phyloP scores from a whole-genome alignment of 306 rosid genomes.

The Malus sieversii region DNA sequence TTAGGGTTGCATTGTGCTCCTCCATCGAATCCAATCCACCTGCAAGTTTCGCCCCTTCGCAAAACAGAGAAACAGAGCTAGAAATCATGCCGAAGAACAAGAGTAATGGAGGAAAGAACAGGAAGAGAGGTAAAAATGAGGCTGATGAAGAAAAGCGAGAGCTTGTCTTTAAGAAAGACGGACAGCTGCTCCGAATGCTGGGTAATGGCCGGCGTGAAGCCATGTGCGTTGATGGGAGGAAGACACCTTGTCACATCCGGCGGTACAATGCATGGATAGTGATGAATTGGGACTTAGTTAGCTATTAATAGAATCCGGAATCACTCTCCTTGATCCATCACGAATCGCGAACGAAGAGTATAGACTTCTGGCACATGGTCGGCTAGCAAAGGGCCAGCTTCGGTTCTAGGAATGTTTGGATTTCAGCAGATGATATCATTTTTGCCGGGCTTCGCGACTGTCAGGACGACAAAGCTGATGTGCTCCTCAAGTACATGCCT shows the following conservation, averaged over 20 bases:
- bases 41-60: no score
- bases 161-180: constrained; percentile 37
- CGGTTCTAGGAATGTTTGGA: constrained; percentile 32
- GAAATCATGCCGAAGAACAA: constrained; percentile 47
- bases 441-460: constrained; percentile 27
- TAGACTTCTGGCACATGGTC: no score
- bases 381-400: no score
- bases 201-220: constrained; percentile 20
- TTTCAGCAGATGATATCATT: constrained; percentile 28
- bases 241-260: constrained; percentile 25
- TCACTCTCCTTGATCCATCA: no score
- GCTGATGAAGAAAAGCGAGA: constrained; percentile 48
- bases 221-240: constrained; percentile 23
- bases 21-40: no score
- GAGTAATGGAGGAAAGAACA: constrained; percentile 52
- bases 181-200: constrained; percentile 18
- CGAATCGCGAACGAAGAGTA: no score
- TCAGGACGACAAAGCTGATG: constrained; percentile 36
- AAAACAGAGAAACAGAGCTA: not conserved
- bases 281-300: no score
- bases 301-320: no score
- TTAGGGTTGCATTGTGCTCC: no score
- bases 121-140: constrained; percentile 51
- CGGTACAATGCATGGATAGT: constrained; percentile 19
- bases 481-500: constrained; percentile 35